phyloP scores from a whole-genome alignment of 345 rosid genomes.

The Tarenaya hassleriana region DNA sequence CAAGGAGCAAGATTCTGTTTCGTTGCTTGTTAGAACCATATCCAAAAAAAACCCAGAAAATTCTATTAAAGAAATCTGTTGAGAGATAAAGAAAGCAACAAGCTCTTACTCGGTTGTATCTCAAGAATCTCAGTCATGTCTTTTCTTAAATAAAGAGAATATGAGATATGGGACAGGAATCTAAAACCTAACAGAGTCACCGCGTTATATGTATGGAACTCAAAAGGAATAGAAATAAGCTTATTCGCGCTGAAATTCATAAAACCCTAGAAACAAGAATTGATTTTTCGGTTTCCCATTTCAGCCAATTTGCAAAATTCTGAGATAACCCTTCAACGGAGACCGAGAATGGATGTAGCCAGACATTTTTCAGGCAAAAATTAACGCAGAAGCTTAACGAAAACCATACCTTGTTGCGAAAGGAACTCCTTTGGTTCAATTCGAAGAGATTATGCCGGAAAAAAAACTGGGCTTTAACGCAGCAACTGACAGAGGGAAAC shows the following conservation, averaged over 20 bases:
- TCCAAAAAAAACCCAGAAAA: constrained; percentile 6
- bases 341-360: background rate
- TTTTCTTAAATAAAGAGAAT: constrained; percentile 1
- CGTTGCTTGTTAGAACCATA: constrained; percentile 3
- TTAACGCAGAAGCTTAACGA: background rate
- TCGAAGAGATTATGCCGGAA: constrained; percentile 33
- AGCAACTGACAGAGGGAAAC: constrained; percentile 12
- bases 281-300: background rate
- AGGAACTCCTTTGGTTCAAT: constrained; percentile 26
- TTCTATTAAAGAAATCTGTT: background rate
- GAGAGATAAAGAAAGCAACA: no score
- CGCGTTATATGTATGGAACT: background rate
- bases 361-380: no score
- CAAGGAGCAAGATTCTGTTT: constrained; percentile 5
- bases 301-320: background rate
- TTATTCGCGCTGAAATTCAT: background rate
- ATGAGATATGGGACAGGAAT: no score
- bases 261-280: background rate
- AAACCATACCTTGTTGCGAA: constrained; percentile 21
- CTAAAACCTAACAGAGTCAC: background rate
- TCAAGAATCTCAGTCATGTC: no score
- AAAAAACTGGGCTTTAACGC: no score
- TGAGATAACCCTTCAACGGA: background rate
- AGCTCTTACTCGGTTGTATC: no score
- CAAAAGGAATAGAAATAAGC: background rate